These are phyloP conservation scores for Pseudogymnoascus sp. DNA, from an alignment of 2,329 filamentous ascomycete genomes.

Conservation along the genomic window DNA sequence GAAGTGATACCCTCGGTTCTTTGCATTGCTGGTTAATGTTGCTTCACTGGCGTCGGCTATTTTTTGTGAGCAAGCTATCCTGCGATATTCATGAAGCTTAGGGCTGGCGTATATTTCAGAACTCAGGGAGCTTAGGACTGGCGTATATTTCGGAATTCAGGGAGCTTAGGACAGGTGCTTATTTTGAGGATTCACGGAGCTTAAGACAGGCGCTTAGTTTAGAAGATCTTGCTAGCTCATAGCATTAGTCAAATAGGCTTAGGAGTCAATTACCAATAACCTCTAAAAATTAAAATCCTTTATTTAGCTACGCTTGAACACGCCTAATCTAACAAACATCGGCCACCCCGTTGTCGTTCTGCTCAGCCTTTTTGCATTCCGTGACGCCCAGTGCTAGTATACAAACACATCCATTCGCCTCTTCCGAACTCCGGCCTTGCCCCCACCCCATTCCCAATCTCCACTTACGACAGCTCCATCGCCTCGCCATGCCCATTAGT, in stretches of 20 bases:
- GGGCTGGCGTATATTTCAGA: not conserved
- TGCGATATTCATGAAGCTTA: not conserved
- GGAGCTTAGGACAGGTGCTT: not conserved
- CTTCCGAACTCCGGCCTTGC: not conserved
- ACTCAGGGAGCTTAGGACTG: not conserved
- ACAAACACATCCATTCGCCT: constrained; percentile 8
- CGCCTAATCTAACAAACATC: constrained; percentile 7
- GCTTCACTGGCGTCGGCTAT: not conserved
- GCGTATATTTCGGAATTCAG: not conserved
- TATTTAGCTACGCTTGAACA: constrained; percentile 7
- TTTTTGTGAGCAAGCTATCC: not conserved
- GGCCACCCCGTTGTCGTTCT: constrained; percentile 3
- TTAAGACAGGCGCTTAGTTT: not conserved
- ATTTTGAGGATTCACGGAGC: not conserved
- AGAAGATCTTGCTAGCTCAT: not conserved
- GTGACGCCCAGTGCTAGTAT: constrained; percentile 8
- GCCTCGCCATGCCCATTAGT: constrained; percentile 52
- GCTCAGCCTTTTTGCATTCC: constrained; percentile 2
- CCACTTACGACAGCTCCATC: constrained; percentile 45
- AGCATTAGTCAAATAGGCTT: not conserved
- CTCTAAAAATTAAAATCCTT: not conserved
- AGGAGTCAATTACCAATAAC: not conserved
- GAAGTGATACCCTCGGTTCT: constrained; percentile 2
- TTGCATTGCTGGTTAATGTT: not conserved
- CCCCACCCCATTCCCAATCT: not conserved